Base-by-base conservation (phyloP, 805 yeast genomes). In the Wickerhamiella lipophila region DNA sequence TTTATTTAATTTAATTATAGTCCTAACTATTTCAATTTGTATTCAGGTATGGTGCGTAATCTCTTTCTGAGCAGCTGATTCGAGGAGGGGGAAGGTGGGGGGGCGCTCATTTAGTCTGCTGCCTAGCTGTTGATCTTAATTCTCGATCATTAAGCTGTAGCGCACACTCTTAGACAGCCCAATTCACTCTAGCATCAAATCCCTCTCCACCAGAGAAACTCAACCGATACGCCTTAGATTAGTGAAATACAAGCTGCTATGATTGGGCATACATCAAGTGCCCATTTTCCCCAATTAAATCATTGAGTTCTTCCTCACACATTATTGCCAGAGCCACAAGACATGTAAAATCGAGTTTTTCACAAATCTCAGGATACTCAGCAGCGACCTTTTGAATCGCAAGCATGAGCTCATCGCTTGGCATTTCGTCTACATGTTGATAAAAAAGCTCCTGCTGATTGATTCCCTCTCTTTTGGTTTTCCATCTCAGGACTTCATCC, bases 221-320 rank as follows among this genome's bases (percentile, higher is more conserved):
- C n/a, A n/a, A n/a, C n/a, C n/a, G n/a, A n/a, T n/a, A n/a, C n/a
- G n/a, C n/a, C n/a, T n/a, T n/a, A n/a, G n/a, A n/a, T n/a, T n/a
- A n/a, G n/a, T n/a, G n/a, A n/a, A n/a, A n/a, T n/a, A n/a, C n/a
- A n/a, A n/a, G n/a, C n/a, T 8, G 7, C 26, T 23, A 23, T 23
- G 26, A 23, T 8, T 23, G 25, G 25, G 42, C 47, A 23, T 44
- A 44, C 47, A 44, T 44, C 19, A 44, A 34, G 23, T 44, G 47
- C 15, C 47, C 47, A 22, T 34, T 23, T 19, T 34, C 34, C 6
- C 47, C 47, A 13, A 44, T 23, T 9, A 36, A 18, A 11, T 44
- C 25, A 2, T 34, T 23, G 18, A 44, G 9, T 27, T 44, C 47
- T 27, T 44, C 47, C 27, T 44, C 47, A 13, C 47, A 44, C 40